Conservation (phyloP, 257 asterid species). For the Fraxinus anomala region DNA sequence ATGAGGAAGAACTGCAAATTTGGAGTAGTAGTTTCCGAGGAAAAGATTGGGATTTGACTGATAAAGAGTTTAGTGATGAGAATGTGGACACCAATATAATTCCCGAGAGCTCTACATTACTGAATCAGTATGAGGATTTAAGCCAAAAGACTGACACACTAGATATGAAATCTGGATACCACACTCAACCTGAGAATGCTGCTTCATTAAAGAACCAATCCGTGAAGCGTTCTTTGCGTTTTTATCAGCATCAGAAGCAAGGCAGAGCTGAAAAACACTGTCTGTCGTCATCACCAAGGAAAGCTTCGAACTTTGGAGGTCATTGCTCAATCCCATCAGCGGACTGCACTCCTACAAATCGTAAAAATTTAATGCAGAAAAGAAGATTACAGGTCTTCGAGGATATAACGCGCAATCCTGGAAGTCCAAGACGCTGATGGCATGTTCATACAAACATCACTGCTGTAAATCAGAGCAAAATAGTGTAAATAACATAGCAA, state of each 20-base stretch:
- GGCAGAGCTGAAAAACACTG: background rate
- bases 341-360: constrained; percentile 19
- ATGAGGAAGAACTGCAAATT: constrained; percentile 22
- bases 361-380: constrained; percentile 27
- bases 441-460: background rate
- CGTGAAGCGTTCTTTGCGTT: background rate
- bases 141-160: background rate
- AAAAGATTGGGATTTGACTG: background rate
- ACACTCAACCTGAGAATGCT: background rate
- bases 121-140: background rate
- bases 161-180: constrained; percentile 7
- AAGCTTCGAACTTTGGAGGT: background rate
- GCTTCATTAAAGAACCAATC: background rate
- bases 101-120: background rate
- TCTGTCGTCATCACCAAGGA: background rate
- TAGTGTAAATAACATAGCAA: background rate
- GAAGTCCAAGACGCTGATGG: constrained; percentile 31
- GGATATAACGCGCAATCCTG: constrained; percentile 46
- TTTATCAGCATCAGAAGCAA: constrained; percentile 1
- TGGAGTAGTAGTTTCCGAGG: background rate
- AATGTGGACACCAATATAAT: background rate
- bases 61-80: background rate
- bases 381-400: constrained; percentile 58
- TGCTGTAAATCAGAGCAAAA: background rate
- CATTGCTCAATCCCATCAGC: constrained; percentile 11